phyloP scores from a whole-genome alignment of 495 filamentous ascomycete genomes.

The Lophium mytilinum region DNA sequence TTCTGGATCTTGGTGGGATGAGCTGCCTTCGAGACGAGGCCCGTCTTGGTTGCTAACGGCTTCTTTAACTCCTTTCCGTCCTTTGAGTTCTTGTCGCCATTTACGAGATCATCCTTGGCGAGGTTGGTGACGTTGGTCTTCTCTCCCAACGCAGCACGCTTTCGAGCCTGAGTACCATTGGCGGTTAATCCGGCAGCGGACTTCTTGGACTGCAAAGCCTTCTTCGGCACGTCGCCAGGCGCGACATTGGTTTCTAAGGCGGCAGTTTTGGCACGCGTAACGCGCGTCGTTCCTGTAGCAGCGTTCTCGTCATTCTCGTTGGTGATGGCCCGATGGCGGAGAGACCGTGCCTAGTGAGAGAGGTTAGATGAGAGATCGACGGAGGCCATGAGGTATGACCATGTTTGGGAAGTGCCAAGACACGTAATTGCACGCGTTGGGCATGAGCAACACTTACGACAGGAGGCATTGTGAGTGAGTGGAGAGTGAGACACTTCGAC shows the following conservation, averaged over 20 bases:
- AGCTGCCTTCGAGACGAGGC: constrained; percentile 69
- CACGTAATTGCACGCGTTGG: background rate
- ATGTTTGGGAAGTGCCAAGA: background rate
- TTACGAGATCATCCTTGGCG: constrained; percentile 54
- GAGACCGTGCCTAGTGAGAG: constrained; percentile 12
- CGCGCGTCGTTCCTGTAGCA: constrained; percentile 52
- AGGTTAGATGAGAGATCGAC: constrained; percentile 4
- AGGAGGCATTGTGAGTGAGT: constrained; percentile 20
- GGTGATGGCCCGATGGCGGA: constrained; percentile 56
- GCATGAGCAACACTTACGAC: constrained; percentile 12
- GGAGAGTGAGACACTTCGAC: background rate
- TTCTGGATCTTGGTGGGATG: constrained; percentile 74
- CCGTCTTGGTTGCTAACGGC: constrained; percentile 41
- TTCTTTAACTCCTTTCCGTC: constrained; percentile 61
- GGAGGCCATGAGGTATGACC: too few relatives aligned
- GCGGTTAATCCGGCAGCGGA: constrained; percentile 36
- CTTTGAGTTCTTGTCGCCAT: constrained; percentile 25
- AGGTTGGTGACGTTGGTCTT: constrained; percentile 95
- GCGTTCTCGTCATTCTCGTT: constrained; percentile 95
- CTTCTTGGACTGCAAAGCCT: constrained; percentile 69
- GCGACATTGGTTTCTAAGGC: constrained; percentile 52
- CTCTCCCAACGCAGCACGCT: constrained; percentile 59
- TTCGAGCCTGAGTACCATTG: constrained; percentile 36
- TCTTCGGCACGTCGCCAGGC: constrained; percentile 52
- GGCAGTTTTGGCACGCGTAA: constrained; percentile 89